Conservation (phyloP, 306 rosid genomes). For the Rosa multiflora region DNA sequence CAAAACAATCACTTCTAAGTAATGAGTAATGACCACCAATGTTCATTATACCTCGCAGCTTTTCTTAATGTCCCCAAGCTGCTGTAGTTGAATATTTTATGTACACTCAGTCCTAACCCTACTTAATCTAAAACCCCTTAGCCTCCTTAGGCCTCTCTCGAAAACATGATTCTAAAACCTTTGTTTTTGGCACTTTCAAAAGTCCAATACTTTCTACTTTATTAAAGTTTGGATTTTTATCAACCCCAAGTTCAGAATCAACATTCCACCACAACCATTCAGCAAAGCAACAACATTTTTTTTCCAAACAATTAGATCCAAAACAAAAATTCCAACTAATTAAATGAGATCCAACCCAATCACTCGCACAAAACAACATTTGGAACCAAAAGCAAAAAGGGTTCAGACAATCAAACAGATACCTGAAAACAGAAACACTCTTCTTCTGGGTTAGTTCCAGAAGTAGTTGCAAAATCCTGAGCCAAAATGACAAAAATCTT, state of each 20-base stretch:
- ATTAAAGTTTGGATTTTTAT: not conserved
- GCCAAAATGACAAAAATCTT: not conserved
- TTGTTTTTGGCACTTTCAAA: not conserved
- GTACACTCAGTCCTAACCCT: not conserved
- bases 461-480: too few relatives aligned
- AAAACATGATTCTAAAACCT: not conserved
- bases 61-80: not conserved
- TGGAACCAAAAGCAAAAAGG: not conserved
- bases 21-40: not conserved
- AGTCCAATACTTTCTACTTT: not conserved
- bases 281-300: not conserved
- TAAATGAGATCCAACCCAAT: constrained; percentile 11
- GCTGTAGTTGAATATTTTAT: not conserved
- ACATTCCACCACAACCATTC: not conserved
- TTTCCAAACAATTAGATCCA: not conserved
- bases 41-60: not conserved
- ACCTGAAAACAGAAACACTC: not conserved
- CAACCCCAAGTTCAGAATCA: not conserved
- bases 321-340: not conserved
- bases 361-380: not conserved
- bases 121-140: not conserved
- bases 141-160: not conserved
- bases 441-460: not conserved
- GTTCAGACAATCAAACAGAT: not conserved
- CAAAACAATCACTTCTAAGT: not conserved